A percentile compares a stretch with the other conserved stretches of the same genome.
Evolutionary conservation across 495 filamentous ascomycete species (phyloP).

Genomic region (Extremus antarcticus): DNA sequence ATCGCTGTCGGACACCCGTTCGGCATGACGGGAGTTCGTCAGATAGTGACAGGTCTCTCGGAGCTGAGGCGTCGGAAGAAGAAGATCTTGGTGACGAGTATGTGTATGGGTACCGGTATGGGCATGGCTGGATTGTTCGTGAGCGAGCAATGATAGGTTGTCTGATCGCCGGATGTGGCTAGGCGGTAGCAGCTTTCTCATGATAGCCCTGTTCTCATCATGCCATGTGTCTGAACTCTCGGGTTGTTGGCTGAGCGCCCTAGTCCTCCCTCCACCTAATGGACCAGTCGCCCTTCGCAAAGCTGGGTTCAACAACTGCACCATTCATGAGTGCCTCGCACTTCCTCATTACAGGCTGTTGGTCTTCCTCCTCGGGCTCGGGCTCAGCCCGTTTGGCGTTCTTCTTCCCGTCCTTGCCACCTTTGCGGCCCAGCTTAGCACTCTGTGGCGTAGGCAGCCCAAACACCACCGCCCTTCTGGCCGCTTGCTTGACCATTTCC

Average conservation of each 20-base stretch:
- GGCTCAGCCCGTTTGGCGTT: conserved; percentile 8
- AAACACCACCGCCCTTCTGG: conserved; percentile 38
- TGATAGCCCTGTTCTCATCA: no score
- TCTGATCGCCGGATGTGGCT: no score
- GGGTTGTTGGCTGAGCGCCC: no score
- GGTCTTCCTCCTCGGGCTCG: neutral
- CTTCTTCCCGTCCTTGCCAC: neutral
- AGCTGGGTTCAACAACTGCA: conserved; percentile 30
- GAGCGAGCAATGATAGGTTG: no score
- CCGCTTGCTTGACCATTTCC: conserved; percentile 36
- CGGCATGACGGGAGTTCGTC: neutral
- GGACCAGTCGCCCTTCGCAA: conserved; percentile 41
- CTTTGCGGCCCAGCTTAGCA: neutral
- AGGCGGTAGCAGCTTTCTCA: no score
- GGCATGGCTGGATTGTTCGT: neutral
- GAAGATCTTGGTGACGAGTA: neutral
- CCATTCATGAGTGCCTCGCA: conserved; percentile 33
- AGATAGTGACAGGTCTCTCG: neutral
- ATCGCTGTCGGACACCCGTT: conserved; percentile 21
- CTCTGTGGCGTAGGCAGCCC: conserved; percentile 24
- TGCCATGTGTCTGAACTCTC: no score
- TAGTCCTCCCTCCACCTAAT: conserved; percentile 35
- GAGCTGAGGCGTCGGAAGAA: neutral
- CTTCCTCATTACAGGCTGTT: conserved; percentile 17
- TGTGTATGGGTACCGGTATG: conserved; percentile 1